Evolutionary conservation across 1,284 basidiomycete species (phyloP).

Genomic region (Neonothopanus nambi): DNA sequence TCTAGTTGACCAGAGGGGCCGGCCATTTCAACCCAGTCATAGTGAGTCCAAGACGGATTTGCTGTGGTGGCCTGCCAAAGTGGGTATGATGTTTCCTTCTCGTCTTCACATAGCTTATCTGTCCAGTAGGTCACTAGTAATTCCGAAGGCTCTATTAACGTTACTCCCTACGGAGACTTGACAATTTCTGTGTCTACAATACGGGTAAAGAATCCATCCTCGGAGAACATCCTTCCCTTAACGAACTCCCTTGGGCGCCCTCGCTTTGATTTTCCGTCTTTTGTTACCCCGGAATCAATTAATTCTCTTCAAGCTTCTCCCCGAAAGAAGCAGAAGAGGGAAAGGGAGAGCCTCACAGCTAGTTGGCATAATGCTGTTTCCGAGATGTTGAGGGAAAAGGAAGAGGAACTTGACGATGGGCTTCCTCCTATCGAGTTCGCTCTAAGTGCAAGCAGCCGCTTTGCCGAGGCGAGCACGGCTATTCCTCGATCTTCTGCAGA

Average conservation of each 20-base stretch:
- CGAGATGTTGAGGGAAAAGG: conserved; percentile 30
- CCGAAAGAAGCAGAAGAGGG: conserved; percentile 41
- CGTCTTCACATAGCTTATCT: conserved; percentile 1
- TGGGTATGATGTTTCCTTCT: conserved; percentile 27
- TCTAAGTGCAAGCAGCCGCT: conserved; percentile 25
- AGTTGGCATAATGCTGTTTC: conserved; percentile 44
- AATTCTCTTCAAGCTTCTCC: conserved; percentile 32
- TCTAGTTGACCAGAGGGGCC: conserved; percentile 36
- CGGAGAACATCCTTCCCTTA: conserved; percentile 31
- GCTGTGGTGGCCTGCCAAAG: conserved; percentile 56
- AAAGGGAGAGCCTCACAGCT: conserved; percentile 27
- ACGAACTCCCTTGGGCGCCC: conserved; percentile 22
- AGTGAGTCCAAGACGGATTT: conserved; percentile 19
- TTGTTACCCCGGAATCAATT: conserved; percentile 27
- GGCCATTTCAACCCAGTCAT: conserved; percentile 27
- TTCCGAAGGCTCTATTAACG: conserved; percentile 25
- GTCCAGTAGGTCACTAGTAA: conserved; percentile 19
- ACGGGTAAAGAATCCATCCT: conserved; percentile 27
- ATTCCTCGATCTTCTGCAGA: conserved; percentile 6
- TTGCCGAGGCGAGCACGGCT: conserved; percentile 24
- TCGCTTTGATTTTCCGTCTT: conserved; percentile 31
- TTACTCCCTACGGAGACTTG: conserved; percentile 26
- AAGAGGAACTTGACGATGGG: conserved; percentile 40
- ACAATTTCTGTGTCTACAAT: conserved; percentile 9
- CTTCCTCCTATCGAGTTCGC: conserved; percentile 40